Evolutionary conservation across 352 stramenopile genomes (phyloP), one percentile per base, ranked within the genome.

Genomic region (Elongisporangium undulatum): DNA sequence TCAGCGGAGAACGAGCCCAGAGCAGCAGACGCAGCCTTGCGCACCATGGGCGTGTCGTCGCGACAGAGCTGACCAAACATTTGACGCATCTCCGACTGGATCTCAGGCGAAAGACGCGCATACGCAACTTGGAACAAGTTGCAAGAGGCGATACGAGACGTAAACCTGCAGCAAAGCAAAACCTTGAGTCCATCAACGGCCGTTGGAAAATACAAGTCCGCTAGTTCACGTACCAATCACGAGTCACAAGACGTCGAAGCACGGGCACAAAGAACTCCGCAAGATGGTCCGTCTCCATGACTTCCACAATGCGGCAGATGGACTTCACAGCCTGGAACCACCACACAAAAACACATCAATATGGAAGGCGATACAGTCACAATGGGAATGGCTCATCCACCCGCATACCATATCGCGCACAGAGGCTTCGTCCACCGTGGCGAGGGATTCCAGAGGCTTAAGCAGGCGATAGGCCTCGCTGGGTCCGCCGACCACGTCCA

Each of bases 1-100:
- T 85, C 75, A 0, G 73, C 74, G 0, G 95, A 75, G 63, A 99
- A 96, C 16, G 67, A 71, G 19, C 94, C 96, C 19, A 99, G 79
- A 57, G 94, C 89, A 53, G 87, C 75, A 3, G 90, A 82, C 1
- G 95, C 92, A 17, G 96, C 82, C 60, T 98, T 89, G 29, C 97
- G 90, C 26, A 99, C 97, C 94, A 99, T 99, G 9, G 97, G 96
- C 49, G 96, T 98, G 67, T 99, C 96, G 66, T 99, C 97, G 9
- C 81, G 81, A 67, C 96, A 99, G 1, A 99, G 79, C 52, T 94
- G 79, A 10, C 72, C 82, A 75, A 99, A 99, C 73, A 98, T 90
- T 34, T 77, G 69, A 34, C 94, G 73, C 75, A 98, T 77, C 51
- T 97, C 87, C 8, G 77, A 70, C 55, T 95, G 81, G 51, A 86